Conservation (phyloP, 176 grass and related monocot species). For the Eragrostis nindensis region DNA sequence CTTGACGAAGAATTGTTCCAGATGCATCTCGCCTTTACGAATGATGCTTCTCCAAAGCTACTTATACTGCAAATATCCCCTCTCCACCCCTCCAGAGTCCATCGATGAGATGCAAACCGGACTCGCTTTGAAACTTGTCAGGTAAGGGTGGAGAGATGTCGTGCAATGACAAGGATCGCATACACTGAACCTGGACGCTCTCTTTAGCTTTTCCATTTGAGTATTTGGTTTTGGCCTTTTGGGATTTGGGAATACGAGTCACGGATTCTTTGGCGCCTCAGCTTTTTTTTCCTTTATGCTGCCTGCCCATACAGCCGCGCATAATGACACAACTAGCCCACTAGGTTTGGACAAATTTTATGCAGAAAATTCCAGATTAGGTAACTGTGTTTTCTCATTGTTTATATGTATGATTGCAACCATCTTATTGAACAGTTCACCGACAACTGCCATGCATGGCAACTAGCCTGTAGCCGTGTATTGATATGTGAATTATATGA, state of each 20-base stretch:
- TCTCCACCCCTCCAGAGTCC: background rate
- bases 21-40: constrained; percentile 40
- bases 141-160: constrained; percentile 11
- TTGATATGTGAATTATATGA: background rate
- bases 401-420: constrained; percentile 32
- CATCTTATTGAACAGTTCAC: constrained; percentile 3
- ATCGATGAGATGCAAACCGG: background rate
- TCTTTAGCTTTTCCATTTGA: constrained; percentile 31
- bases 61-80: constrained; percentile 40
- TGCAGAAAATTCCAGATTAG: constrained; percentile 14
- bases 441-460: background rate
- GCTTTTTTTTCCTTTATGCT: constrained; percentile 37
- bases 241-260: constrained; percentile 36
- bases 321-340: constrained; percentile 19
- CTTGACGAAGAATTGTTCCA: constrained; percentile 34
- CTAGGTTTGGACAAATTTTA: constrained; percentile 29
- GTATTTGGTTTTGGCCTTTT: constrained; percentile 10
- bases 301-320: constrained; percentile 41
- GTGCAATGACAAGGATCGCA: constrained; percentile 13
- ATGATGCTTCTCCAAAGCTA: constrained; percentile 44
- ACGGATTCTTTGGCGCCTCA: constrained; percentile 26
- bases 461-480: background rate
- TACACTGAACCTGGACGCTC: constrained; percentile 77
- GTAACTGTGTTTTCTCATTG: constrained; percentile 4
- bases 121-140: constrained; percentile 26